Evolutionary conservation across 2,329 filamentous ascomycete genomes (phyloP).

Genomic region (Thelonectria rubi): DNA sequence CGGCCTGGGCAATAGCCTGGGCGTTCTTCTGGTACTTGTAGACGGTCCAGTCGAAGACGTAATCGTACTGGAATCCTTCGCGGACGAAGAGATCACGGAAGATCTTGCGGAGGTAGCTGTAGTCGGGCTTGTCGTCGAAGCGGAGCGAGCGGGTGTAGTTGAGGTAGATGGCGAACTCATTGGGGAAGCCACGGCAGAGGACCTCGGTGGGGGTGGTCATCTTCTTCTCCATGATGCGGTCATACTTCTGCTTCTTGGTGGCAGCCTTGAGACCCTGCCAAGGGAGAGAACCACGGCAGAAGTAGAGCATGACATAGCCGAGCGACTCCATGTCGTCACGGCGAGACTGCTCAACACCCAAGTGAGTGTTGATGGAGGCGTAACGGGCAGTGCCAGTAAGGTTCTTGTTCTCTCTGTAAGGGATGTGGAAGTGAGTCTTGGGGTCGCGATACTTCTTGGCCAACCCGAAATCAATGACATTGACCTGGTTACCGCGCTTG

Average conservation of each 20-base stretch:
- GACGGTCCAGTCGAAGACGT: slow-evolving; percentile 99
- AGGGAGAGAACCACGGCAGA: slow-evolving; percentile 97
- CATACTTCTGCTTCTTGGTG: slow-evolving; percentile 99
- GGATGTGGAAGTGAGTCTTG: slow-evolving; percentile 99
- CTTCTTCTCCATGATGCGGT: slow-evolving; percentile 99
- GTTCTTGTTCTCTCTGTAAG: slow-evolving; percentile 99
- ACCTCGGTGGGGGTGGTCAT: slow-evolving; percentile 99
- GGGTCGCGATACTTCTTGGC: slow-evolving; percentile 99
- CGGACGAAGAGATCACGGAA: slow-evolving; percentile 99
- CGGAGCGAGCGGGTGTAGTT: slow-evolving; percentile 99
- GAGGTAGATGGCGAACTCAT: slow-evolving; percentile 99
- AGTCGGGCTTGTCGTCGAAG: slow-evolving; percentile 99
- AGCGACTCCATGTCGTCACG: slow-evolving; percentile 99
- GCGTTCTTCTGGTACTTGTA: slow-evolving; percentile 99
- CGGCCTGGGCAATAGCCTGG: slow-evolving; percentile 88
- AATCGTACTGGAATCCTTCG: slow-evolving; percentile 99
- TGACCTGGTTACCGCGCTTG: slow-evolving; percentile 99
- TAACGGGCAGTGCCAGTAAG: slow-evolving; percentile 98
- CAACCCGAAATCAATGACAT: slow-evolving; percentile 98
- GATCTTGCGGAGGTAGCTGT: slow-evolving; percentile 99
- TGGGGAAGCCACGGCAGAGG: slow-evolving; percentile 97
- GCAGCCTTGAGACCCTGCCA: slow-evolving; percentile 99
- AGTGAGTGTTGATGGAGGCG: slow-evolving; percentile 97
- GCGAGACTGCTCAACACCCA: slow-evolving; percentile 98
- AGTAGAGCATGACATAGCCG: slow-evolving; percentile 99